phyloP scores from a whole-genome alignment of 1,139 yeast species.

The Trichomonascaceae sp. region DNA sequence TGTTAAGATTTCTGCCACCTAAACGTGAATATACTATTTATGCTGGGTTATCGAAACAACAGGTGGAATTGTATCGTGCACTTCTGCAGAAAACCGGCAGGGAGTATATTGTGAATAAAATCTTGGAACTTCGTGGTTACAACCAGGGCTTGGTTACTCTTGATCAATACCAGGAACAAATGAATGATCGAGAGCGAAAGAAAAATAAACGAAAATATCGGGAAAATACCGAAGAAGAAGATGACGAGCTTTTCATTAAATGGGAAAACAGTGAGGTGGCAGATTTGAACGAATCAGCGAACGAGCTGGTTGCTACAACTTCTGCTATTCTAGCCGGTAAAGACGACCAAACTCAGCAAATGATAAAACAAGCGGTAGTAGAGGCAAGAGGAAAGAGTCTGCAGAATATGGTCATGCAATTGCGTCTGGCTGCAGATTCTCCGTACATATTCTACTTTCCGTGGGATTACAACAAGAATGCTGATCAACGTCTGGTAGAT shows the following conservation, averaged over 20 bases:
- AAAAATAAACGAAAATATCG: constrained; percentile 5
- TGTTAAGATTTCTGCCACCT: constrained; percentile 65
- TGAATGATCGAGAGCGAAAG: constrained; percentile 2
- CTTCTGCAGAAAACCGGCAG: constrained; percentile 43
- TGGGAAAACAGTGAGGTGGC: constrained; percentile 11
- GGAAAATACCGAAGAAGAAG: constrained; percentile 10
- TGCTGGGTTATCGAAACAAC: constrained; percentile 58
- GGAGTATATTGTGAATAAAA: constrained; percentile 31
- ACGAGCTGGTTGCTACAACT: constrained; percentile 7
- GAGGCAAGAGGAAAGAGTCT: constrained; percentile 39
- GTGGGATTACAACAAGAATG: constrained; percentile 38
- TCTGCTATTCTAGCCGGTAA: constrained; percentile 1
- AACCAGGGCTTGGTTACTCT: constrained; percentile 1
- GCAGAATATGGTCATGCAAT: constrained; percentile 71
- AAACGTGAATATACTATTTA: constrained; percentile 84
- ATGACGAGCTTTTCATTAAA: constrained; percentile 12
- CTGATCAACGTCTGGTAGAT: constrained; percentile 38
- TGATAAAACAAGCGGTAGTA: constrained; percentile 25
- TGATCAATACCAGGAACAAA: constrained; percentile 1
- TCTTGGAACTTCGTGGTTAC: constrained; percentile 27
- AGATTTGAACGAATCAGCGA: constrained; percentile 11
- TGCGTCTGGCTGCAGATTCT: constrained; percentile 76
- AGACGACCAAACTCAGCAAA: constrained; percentile 13
- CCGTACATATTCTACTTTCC: constrained; percentile 83
- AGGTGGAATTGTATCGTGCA: constrained; percentile 56